Conservation (phyloP, 371 early-diverging fungal genomes). For the Umbelopsis sp. region DNA sequence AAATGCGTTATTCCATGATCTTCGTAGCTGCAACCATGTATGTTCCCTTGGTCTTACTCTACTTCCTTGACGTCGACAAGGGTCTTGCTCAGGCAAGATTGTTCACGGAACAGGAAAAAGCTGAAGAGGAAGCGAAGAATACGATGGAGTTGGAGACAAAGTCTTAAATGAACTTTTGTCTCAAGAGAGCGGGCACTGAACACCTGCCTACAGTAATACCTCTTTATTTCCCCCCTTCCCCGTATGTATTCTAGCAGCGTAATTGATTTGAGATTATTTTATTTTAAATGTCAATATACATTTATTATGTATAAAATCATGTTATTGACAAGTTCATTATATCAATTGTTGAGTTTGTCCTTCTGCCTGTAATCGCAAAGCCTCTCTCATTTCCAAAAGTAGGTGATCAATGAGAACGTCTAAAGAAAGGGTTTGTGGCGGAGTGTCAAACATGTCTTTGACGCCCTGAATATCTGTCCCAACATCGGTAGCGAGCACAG, state of each 20-base stretch:
- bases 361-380: constrained; percentile 55
- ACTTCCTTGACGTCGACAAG: not conserved
- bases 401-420: constrained; percentile 44
- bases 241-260: too few relatives aligned
- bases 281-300: too few relatives aligned
- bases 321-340: not conserved
- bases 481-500: not conserved
- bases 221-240: too few relatives aligned
- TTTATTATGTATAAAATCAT: too few relatives aligned
- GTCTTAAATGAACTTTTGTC: not conserved
- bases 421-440: constrained; percentile 47
- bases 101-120: not conserved
- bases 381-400: constrained; percentile 44
- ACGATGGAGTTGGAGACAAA: not conserved
- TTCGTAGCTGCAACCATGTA: constrained; percentile 10
- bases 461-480: not conserved
- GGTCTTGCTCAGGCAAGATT: not conserved
- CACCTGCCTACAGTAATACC: too few relatives aligned
- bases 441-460: constrained; percentile 44
- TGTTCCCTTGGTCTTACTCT: constrained; percentile 1
- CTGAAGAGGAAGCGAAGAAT: not conserved
- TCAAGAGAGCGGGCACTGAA: too few relatives aligned
- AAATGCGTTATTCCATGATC: constrained; percentile 16
- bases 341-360: constrained; percentile 19
- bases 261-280: too few relatives aligned